Evolutionary conservation across 2,329 filamentous ascomycete species (phyloP).

Genomic region (Penicillium corylophilum): DNA sequence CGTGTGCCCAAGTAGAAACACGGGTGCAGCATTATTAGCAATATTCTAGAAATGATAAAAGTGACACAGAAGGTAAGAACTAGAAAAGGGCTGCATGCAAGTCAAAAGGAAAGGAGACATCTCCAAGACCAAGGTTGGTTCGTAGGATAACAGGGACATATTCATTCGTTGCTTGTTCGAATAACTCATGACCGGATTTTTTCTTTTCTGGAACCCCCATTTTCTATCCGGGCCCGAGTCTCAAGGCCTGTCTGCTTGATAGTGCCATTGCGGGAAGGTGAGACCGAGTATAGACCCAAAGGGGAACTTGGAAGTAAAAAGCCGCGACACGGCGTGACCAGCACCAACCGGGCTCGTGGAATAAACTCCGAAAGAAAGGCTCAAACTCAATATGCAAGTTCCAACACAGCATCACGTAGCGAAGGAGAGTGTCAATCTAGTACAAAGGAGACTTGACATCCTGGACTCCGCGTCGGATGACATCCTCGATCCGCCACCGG

Average conservation of each 20-base stretch:
- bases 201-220: conserved; percentile 13
- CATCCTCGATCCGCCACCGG: conserved; percentile 74
- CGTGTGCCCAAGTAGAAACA: conserved; percentile 3
- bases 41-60: conserved; percentile 19
- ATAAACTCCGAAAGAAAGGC: conserved; percentile 8
- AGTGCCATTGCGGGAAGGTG: neutral
- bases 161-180: conserved; percentile 30
- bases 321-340: conserved; percentile 34
- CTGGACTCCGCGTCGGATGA: conserved; percentile 69
- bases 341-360: conserved; percentile 32
- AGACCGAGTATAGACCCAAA: conserved; percentile 5
- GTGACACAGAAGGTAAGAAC: conserved; percentile 15
- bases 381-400: conserved; percentile 14
- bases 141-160: conserved; percentile 22
- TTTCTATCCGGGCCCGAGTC: conserved; percentile 2
- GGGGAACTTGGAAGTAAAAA: conserved; percentile 9
- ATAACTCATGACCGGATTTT: conserved; percentile 24
- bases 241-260: neutral
- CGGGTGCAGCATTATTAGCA: conserved; percentile 18
- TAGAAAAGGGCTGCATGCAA: conserved; percentile 15
- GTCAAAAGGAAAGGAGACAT: conserved; percentile 3
- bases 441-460: conserved; percentile 72
- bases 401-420: conserved; percentile 17
- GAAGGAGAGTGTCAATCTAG: conserved; percentile 42
- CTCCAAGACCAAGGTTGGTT: conserved; percentile 7